Evolutionary conservation across 441 rosid genomes (phyloP).

Genomic region (Populus hybrid): DNA sequence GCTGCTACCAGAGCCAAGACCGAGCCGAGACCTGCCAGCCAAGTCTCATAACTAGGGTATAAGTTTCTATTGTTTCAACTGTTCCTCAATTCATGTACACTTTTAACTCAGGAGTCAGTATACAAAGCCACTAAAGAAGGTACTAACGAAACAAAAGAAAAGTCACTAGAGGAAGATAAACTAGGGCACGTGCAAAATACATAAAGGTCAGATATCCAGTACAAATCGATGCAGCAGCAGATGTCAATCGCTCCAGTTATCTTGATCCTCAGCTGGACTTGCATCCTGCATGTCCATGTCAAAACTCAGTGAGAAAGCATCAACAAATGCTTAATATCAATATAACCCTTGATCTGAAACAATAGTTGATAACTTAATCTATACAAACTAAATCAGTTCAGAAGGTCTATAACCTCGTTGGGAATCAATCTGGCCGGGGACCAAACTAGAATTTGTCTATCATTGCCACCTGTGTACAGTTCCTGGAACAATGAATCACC

Average conservation of each 20-base stretch:
- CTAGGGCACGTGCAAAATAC: not conserved
- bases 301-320: not conserved
- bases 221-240: not conserved
- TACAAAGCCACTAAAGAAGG: not conserved
- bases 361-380: not conserved
- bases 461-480: slow-evolving; percentile 79
- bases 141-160: not conserved
- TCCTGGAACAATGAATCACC: slow-evolving; percentile 45
- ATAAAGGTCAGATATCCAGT: not conserved
- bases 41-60: too few relatives aligned
- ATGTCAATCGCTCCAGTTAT: slow-evolving; percentile 62
- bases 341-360: not conserved
- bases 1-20: too few relatives aligned
- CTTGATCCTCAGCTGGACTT: slow-evolving; percentile 37
- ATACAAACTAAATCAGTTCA: not conserved
- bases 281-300: slow-evolving; percentile 36
- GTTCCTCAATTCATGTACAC: not conserved
- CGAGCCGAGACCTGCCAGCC: too few relatives aligned
- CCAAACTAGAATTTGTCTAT: slow-evolving; percentile 90
- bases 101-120: not conserved
- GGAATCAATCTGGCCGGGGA: slow-evolving; percentile 51
- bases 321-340: not conserved
- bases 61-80: not conserved
- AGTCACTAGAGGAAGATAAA: not conserved
- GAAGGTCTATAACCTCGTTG: slow-evolving; percentile 38